These are phyloP conservation scores for Coemansia sp. DNA, from an alignment of 192 early-diverging fungal genomes.

Conservation along the genomic window DNA sequence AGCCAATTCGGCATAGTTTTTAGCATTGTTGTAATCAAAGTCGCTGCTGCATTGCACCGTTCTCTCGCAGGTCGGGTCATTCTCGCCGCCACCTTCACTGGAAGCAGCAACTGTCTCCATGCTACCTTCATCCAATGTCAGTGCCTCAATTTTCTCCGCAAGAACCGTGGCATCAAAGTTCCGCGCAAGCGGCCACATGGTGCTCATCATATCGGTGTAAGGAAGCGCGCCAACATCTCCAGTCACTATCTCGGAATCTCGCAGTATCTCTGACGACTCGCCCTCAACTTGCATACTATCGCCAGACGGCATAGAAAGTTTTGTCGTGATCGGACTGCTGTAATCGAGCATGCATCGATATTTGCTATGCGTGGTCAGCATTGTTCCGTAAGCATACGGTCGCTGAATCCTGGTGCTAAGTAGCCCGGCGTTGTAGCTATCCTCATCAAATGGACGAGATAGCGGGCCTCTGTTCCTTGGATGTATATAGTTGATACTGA, in stretches of 20 bases:
- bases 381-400: not conserved
- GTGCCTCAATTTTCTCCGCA: not conserved
- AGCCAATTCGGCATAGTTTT: constrained; percentile 20
- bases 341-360: constrained; percentile 14
- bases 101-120: not conserved
- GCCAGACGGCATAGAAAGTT: not conserved
- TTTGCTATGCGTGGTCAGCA: constrained; percentile 30
- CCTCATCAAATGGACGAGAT: constrained; percentile 19
- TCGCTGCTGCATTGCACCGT: not conserved
- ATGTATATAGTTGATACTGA: not conserved
- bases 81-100: not conserved
- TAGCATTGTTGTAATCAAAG: not conserved
- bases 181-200: constrained; percentile 11
- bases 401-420: not conserved
- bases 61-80: not conserved
- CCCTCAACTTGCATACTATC: not conserved
- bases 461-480: not conserved
- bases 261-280: not conserved
- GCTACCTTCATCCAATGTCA: not conserved
- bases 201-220: constrained; percentile 12
- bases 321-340: constrained; percentile 15
- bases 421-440: constrained; percentile 4
- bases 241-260: not conserved
- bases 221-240: not conserved
- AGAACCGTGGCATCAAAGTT: constrained; percentile 14